Conservation (phyloP, 345 rosid species). For the Rhizophora mangle region DNA sequence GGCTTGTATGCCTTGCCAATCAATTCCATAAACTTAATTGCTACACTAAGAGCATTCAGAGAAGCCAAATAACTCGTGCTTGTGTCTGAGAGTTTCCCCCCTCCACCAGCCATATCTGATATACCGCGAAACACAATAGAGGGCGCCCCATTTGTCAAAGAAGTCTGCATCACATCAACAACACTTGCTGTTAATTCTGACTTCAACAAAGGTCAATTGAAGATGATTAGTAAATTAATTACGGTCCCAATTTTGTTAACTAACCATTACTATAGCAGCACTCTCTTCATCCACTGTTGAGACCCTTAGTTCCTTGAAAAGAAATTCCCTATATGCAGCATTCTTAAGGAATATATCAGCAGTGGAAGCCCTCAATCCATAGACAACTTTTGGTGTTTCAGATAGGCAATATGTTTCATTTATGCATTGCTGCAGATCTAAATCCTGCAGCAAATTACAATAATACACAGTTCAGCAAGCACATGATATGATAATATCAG, state of each 20-base stretch:
- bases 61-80: slow-evolving; percentile 29
- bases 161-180: slow-evolving; percentile 21
- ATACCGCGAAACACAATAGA: slow-evolving; percentile 34
- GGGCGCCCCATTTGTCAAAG: slow-evolving; percentile 33
- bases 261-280: slow-evolving; percentile 34
- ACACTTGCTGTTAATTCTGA: neutral
- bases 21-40: slow-evolving; percentile 27
- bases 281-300: slow-evolving; percentile 42
- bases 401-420: slow-evolving; percentile 35
- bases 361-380: slow-evolving; percentile 31
- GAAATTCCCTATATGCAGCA: slow-evolving; percentile 30
- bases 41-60: slow-evolving; percentile 27
- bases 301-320: slow-evolving; percentile 22
- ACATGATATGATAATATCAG: neutral
- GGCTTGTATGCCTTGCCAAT: neutral
- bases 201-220: too few species aligned
- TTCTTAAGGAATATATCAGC: slow-evolving; percentile 31
- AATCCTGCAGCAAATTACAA: slow-evolving; percentile 17
- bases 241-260: neutral
- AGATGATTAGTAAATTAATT: neutral
- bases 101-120: slow-evolving; percentile 36
- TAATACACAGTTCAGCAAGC: neutral
- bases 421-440: slow-evolving; percentile 22
- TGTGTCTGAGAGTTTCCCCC: neutral
- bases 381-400: slow-evolving; percentile 21